These are phyloP conservation scores for Fusarium xylarioides DNA, from an alignment of 2,329 filamentous ascomycete genomes.

Conservation along the genomic window DNA sequence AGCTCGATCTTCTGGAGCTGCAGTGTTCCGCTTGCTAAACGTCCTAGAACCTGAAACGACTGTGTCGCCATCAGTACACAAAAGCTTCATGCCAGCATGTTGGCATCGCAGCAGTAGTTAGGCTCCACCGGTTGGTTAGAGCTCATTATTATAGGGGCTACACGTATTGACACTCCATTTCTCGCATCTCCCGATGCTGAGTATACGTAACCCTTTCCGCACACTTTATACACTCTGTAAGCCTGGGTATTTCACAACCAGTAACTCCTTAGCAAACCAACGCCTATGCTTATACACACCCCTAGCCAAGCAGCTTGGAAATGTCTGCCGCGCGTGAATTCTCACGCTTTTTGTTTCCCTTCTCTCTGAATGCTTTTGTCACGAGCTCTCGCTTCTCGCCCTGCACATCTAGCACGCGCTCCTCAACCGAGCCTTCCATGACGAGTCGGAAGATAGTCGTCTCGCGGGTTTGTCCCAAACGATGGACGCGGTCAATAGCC, in stretches of 20 bases:
- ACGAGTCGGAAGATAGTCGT: slow-evolving; percentile 84
- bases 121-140: neutral
- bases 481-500: slow-evolving; percentile 86
- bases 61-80: neutral
- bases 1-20: too few species aligned
- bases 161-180: neutral
- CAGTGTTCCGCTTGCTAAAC: neutral
- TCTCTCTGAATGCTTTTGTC: slow-evolving; percentile 81
- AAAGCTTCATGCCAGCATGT: neutral
- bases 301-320: slow-evolving; percentile 55
- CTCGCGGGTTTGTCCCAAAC: slow-evolving; percentile 81
- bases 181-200: neutral
- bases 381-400: slow-evolving; percentile 81
- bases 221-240: neutral
- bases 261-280: neutral
- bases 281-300: neutral
- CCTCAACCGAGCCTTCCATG: slow-evolving; percentile 82
- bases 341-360: slow-evolving; percentile 64
- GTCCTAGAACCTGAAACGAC: neutral
- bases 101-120: neutral
- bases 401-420: slow-evolving; percentile 81
- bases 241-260: slow-evolving; percentile 1
- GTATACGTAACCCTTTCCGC: neutral
- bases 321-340: slow-evolving; percentile 67
- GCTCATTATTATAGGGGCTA: neutral